Base-by-base conservation (phyloP, 2,329 filamentous ascomycete species). In the Didymella lethalis region DNA sequence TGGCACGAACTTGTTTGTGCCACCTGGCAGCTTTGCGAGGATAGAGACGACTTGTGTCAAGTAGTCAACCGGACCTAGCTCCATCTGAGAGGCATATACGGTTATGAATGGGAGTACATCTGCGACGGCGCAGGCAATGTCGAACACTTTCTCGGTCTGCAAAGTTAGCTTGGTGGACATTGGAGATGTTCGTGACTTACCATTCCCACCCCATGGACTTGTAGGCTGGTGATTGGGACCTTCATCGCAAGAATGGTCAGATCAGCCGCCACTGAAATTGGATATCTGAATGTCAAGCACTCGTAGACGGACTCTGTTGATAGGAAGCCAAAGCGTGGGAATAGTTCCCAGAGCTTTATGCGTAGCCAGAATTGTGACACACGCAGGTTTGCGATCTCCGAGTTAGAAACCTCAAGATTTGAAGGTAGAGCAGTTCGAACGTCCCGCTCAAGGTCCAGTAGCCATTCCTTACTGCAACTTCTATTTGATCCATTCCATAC, bases 351-450 rank as follows among this genome's bases (percentile, higher is more conserved):
- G 1, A 83, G 78, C 52, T 86, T 84, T 54, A 83, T 85, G 75
- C 87, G 86, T 20, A 90, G 77, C 87, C 88, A 90, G 62, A 87
- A 83, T 67, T 89, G 86, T 66, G 86, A 87, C 2, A 82, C 80
- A 20, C 82, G 78, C 16, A 87, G 72, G 52, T 90, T 87, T 26
- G 81, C 77, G 8, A 85, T 78, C 65, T 84, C 84, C 3, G 82
- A 79, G 28, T 88, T 84, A 2, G 78, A 78, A 52, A 82, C 68
- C 45, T 79, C 84, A 45, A 86, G 79, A 44, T 83, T 84, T 0
- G 80, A 72, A 6, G 84, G 83, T 2, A 86, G 75, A 10, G 84
- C 80, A 2, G 86, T 85, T 34, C 80, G 80, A 3, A 90, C 79
- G 71, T 90, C 85, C 72, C 88, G 87, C 69, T 90, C 86, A 18